These are phyloP conservation scores for Pleurostoma richardsiae DNA, from an alignment of 2,329 filamentous ascomycete species.

Conservation along the genomic window DNA sequence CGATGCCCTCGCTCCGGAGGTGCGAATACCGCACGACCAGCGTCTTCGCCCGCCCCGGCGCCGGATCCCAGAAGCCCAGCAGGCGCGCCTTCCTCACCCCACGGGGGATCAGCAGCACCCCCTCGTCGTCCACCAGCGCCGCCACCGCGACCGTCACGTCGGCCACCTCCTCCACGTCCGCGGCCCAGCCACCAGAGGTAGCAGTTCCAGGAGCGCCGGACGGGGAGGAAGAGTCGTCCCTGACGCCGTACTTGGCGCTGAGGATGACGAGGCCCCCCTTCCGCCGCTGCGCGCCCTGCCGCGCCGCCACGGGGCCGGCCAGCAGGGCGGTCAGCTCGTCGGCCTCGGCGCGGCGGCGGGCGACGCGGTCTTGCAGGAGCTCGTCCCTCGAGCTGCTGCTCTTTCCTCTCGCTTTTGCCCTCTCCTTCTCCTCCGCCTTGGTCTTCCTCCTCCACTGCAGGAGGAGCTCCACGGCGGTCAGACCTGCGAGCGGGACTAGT, in stretches of 20 bases:
- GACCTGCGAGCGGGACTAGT: constrained; percentile 30
- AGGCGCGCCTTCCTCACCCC: constrained; percentile 37
- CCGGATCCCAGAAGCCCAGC: constrained; percentile 47
- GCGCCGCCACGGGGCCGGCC: constrained; percentile 29
- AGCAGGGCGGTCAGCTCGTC: constrained; percentile 39
- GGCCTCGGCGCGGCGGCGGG: constrained; percentile 33
- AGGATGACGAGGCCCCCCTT: constrained; percentile 40
- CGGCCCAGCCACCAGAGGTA: constrained; percentile 12
- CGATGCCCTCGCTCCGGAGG: constrained; percentile 23
- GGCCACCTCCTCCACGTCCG: constrained; percentile 36
- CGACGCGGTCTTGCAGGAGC: constrained; percentile 18
- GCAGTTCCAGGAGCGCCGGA: too few relatives aligned
- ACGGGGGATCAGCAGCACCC: constrained; percentile 28
- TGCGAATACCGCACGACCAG: constrained; percentile 40
- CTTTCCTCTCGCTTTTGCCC: too few relatives aligned
- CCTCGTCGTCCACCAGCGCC: constrained; percentile 34
- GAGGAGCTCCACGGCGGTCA: constrained; percentile 30
- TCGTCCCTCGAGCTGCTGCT: constrained; percentile 2
- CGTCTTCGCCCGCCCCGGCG: constrained; percentile 35
- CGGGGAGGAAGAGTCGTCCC: constrained; percentile 14
- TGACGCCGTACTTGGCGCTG: constrained; percentile 41
- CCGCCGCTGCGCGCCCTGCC: constrained; percentile 27
- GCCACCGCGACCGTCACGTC: constrained; percentile 44
- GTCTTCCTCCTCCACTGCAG: constrained; percentile 4
- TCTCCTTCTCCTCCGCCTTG: not conserved